Conservation (phyloP, 371 early-diverging fungal species). For the Dinochytrium kinnereticum region DNA sequence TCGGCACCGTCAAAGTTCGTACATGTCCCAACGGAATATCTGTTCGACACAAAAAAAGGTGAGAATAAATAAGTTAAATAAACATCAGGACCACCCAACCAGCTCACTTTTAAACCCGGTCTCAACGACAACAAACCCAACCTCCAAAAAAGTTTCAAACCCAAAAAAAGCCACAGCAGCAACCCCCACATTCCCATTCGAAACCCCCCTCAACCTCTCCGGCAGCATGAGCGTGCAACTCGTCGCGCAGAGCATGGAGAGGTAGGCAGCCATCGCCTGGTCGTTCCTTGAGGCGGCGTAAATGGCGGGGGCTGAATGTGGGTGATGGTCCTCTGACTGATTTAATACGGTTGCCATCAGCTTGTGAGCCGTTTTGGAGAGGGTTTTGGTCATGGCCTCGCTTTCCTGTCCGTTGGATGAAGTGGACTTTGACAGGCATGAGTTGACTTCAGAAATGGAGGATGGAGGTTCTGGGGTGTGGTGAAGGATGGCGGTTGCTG, state of each 20-base stretch:
- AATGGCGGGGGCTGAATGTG: no score
- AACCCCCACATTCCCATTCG: background rate
- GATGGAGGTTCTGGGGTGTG: no score
- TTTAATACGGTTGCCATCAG: no score
- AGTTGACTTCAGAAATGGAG: no score
- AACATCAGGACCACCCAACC: background rate
- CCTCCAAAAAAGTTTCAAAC: background rate
- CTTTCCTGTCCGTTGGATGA: no score
- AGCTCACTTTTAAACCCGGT: background rate
- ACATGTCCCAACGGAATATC: background rate
- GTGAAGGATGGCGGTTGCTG: no score
- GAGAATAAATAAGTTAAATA: background rate
- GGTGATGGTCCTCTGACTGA: no score
- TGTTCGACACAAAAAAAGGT: no score
- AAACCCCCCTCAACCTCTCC: background rate
- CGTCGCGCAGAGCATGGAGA: background rate
- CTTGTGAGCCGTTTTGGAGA: no score
- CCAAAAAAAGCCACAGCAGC: background rate
- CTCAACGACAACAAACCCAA: background rate
- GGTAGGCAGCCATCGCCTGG: background rate
- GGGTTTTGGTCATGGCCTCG: no score
- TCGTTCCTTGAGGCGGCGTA: background rate
- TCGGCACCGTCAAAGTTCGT: background rate
- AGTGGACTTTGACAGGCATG: no score
- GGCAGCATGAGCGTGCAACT: background rate